Base-by-base conservation (phyloP, 23 red algal species). In the Gracilaria caudata region DNA sequence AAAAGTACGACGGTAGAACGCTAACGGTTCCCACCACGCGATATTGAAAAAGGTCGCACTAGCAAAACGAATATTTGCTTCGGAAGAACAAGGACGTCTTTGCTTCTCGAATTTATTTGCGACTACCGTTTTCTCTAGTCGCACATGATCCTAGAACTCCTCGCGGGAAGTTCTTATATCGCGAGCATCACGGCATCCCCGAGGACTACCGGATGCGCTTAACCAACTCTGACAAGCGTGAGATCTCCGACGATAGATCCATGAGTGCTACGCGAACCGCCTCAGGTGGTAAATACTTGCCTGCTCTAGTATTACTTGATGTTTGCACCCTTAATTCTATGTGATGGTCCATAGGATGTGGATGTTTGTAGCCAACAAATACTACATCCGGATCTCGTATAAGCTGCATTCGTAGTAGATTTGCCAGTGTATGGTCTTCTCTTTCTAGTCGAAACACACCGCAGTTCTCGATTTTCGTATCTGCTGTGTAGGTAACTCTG, bases 381-480 rank as follows among this genome's bases (percentile, higher is more conserved):
- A 94, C 70, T 13, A 99, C 97, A 58, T 95, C 82, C 32, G 77
- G 75, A 73, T 99, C 97, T 39, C 93, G 86, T 28, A 99, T 44
- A 55, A 99, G 91, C 64, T 99, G 97, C 93, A 93, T 94, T 51
- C 97, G 92, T 25, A 99, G 33, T 63, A 95, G 65, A 89, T 99
- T 99, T 23, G 85, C 97, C 0, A 99, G 53, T 0, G 97, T 99
- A 56, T 99, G 97, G 79, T 99, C 97, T 75, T 99, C 97, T 39
- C 97, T 81, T 77, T 99, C 97, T 26, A 99, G 83, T 33, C 75
- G 83, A 61, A 99, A 92, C 7, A 73, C 90, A 33, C 83, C 97
- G 46, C 71, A 88, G 92, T 94, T 90, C 12, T 60, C 56, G 14
- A 94, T 51, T 54, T 95, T 95, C 4, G 86, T 84, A 81, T 95